Conservation (phyloP, 306 rosid genomes). For the Acacia confusa region DNA sequence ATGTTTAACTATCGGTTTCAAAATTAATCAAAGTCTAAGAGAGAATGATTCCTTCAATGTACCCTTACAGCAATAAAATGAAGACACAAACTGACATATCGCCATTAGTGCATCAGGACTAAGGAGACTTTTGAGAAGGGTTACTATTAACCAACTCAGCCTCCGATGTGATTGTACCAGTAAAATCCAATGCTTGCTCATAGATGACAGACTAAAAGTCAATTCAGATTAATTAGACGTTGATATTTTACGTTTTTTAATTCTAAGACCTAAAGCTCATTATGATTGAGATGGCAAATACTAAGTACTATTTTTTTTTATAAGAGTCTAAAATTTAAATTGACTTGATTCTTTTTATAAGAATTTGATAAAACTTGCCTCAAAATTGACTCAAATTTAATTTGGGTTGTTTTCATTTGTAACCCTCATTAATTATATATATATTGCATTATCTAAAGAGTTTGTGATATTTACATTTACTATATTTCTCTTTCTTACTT, state of each 20-base stretch:
- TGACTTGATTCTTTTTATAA: too few species aligned
- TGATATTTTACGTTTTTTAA: not conserved
- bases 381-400: fast-evolving
- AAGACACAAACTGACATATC: conserved; percentile 16
- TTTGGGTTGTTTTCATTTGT: too few species aligned
- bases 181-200: conserved; percentile 5
- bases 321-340: too few species aligned
- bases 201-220: conserved; percentile 17
- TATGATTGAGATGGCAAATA: conserved; percentile 11
- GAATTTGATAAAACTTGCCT: too few species aligned
- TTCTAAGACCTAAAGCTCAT: conserved; percentile 8
- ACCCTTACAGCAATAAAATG: conserved; percentile 7
- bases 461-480: too few species aligned
- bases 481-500: too few species aligned
- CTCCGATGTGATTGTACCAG: conserved; percentile 9
- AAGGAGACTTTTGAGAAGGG: conserved; percentile 14
- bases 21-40: conserved; percentile 7
- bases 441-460: too few species aligned
- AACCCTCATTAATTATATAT: too few species aligned
- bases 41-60: conserved; percentile 7
- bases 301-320: too few species aligned
- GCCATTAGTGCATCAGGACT: conserved; percentile 9
- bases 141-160: not conserved
- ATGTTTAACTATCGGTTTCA: conserved; percentile 6
- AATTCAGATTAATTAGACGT: conserved; percentile 20